Evolutionary conservation across 2,329 filamentous ascomycete genomes (phyloP).

Genomic region (Incumbomyces delicatus): DNA sequence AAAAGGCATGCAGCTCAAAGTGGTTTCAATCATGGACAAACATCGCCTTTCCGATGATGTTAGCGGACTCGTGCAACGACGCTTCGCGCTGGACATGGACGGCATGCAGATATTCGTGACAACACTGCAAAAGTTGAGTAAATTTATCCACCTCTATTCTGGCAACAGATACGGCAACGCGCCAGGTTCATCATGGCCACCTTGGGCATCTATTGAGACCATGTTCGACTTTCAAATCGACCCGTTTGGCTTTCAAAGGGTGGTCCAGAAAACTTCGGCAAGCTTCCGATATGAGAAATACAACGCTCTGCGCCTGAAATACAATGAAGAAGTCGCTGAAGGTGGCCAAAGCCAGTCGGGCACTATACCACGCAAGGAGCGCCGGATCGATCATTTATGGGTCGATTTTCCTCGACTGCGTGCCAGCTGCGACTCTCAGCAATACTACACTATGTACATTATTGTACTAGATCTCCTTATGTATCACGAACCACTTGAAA

Average conservation of each 20-base stretch:
- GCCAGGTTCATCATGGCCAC: slow-evolving; percentile 81
- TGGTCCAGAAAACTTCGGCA: slow-evolving; percentile 93
- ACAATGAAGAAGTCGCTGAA: slow-evolving; percentile 79
- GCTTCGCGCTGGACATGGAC: slow-evolving; percentile 92
- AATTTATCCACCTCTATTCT: slow-evolving; percentile 83
- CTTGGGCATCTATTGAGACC: slow-evolving; percentile 95
- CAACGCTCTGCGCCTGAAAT: slow-evolving; percentile 93
- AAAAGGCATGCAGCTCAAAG: slow-evolving; percentile 96
- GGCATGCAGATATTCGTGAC: slow-evolving; percentile 97
- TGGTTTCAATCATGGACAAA: slow-evolving; percentile 97
- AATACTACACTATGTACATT: slow-evolving; percentile 97
- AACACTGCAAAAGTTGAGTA: slow-evolving; percentile 81
- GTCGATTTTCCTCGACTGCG: slow-evolving; percentile 91
- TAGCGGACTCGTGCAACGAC: slow-evolving; percentile 86
- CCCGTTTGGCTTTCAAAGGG: slow-evolving; percentile 94
- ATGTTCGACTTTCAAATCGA: slow-evolving; percentile 95
- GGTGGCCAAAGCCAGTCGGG: slow-evolving; percentile 30
- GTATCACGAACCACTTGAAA: slow-evolving; percentile 92
- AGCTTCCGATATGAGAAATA: slow-evolving; percentile 94
- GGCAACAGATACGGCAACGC: slow-evolving; percentile 86
- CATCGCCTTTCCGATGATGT: slow-evolving; percentile 84
- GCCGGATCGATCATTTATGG: slow-evolving; percentile 89
- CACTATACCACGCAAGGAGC: slow-evolving; percentile 49
- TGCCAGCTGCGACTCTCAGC: slow-evolving; percentile 90
- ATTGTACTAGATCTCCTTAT: slow-evolving; percentile 92